Evolutionary conservation across 768 basidiomycete species (phyloP).

Genomic region (Boletus rex-veris): DNA sequence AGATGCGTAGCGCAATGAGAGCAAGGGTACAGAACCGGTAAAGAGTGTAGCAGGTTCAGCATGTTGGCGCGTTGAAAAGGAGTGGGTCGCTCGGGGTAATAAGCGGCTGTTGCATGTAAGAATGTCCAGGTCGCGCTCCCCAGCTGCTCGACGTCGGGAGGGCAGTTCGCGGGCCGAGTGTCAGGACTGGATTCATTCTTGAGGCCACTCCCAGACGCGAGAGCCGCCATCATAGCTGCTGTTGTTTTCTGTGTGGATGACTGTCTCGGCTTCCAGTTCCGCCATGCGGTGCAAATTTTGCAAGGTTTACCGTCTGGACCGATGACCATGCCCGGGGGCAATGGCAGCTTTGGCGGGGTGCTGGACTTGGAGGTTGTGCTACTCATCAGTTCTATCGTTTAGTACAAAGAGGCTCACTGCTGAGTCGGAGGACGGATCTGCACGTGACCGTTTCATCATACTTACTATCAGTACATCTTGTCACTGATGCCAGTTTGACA

Average conservation of each 20-base stretch:
- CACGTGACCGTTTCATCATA: constrained; percentile 20
- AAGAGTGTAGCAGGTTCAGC: constrained; percentile 70
- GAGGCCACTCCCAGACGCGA: constrained; percentile 30
- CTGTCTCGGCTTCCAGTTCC: constrained; percentile 54
- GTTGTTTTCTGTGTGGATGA: constrained; percentile 32
- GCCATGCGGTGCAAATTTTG: constrained; percentile 85
- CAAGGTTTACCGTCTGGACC: constrained; percentile 95
- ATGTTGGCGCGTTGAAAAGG: constrained; percentile 77
- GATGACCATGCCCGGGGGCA: constrained; percentile 82
- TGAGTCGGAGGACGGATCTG: not conserved
- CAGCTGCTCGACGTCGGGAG: constrained; percentile 85
- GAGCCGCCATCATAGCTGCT: constrained; percentile 32
- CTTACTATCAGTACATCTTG: too few relatives aligned
- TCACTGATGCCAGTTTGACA: not conserved
- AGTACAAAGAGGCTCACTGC: not conserved
- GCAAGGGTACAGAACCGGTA: constrained; percentile 89
- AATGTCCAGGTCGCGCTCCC: constrained; percentile 97
- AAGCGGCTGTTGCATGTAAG: constrained; percentile 91
- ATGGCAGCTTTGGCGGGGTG: constrained; percentile 17
- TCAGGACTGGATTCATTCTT: constrained; percentile 30
- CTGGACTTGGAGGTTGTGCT: constrained; percentile 3
- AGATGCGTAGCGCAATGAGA: constrained; percentile 81
- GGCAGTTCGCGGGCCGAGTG: constrained; percentile 64
- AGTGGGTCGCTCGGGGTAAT: constrained; percentile 84
- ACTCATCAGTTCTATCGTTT: constrained; percentile 6